Evolutionary conservation across 2,329 filamentous ascomycete species (phyloP).

Genomic region (Mycogone perniciosa): DNA sequence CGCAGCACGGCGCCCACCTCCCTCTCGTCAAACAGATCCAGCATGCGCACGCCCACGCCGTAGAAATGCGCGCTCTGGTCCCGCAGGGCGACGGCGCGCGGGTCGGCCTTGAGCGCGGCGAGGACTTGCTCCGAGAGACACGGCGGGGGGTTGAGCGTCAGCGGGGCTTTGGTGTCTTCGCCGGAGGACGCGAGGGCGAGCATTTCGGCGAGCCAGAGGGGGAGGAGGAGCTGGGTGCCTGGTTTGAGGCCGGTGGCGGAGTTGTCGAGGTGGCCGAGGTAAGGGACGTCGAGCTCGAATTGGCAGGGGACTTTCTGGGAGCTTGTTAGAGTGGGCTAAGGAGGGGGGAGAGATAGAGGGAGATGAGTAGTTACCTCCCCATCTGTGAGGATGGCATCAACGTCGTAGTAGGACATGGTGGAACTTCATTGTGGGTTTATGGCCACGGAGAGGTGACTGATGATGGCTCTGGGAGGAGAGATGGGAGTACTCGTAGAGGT

Average conservation of each 20-base stretch:
- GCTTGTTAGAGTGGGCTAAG: slow-evolving; percentile 1
- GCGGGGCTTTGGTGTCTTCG: slow-evolving; percentile 49
- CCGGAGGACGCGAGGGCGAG: slow-evolving; percentile 62
- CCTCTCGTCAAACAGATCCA: slow-evolving; percentile 82
- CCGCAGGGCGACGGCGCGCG: slow-evolving; percentile 75
- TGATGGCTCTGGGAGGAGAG: too few relatives aligned
- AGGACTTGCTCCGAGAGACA: slow-evolving; percentile 74
- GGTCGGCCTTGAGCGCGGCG: slow-evolving; percentile 86
- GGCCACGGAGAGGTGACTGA: too few relatives aligned
- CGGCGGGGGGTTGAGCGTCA: slow-evolving; percentile 74
- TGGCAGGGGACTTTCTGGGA: slow-evolving; percentile 86
- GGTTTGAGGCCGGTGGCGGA: slow-evolving; percentile 70
- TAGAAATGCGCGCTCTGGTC: slow-evolving; percentile 85
- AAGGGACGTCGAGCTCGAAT: slow-evolving; percentile 83
- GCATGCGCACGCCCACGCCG: slow-evolving; percentile 72
- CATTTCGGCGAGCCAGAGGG: slow-evolving; percentile 93
- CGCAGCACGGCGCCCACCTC: slow-evolving; percentile 69
- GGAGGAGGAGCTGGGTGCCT: slow-evolving; percentile 74
- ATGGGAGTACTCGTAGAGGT: too few relatives aligned
- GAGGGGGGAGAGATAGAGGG: neutral
- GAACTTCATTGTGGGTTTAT: slow-evolving; percentile 1
- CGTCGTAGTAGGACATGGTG: slow-evolving; percentile 72
- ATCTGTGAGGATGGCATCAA: slow-evolving; percentile 78
- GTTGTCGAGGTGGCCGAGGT: slow-evolving; percentile 84
- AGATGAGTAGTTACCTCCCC: slow-evolving; percentile 56